Evolutionary conservation across 108 stramenopile genomes (phyloP).

Genomic region (Cyclotella cryptica): DNA sequence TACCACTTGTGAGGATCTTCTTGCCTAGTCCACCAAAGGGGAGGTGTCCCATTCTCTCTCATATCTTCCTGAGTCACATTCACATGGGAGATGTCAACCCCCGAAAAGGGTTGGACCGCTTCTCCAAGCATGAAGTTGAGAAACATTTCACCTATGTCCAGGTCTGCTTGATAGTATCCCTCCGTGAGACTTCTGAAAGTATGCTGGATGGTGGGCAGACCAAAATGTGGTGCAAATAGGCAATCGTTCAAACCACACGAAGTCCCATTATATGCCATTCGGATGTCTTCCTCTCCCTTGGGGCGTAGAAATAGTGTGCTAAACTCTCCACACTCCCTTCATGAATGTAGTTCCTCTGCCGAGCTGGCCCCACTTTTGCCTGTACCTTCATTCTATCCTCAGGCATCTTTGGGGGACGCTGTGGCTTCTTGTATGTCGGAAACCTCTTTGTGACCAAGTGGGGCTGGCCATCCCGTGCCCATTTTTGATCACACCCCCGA

Average conservation of each 20-base stretch:
- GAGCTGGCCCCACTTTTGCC: constrained; percentile 25
- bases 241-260: constrained; percentile 53
- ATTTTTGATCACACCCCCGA: background rate
- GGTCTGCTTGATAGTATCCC: constrained; percentile 44
- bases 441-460: background rate
- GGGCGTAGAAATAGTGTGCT: constrained; percentile 41
- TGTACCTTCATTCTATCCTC: background rate
- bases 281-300: constrained; percentile 56
- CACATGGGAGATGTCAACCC: constrained; percentile 44
- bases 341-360: constrained; percentile 17
- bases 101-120: constrained; percentile 13
- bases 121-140: no score
- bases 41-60: background rate
- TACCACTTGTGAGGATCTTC: constrained; percentile 6
- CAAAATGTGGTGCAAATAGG: constrained; percentile 54
- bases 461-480: no score
- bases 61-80: background rate
- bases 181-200: constrained; percentile 3
- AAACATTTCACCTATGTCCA: no score
- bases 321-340: constrained; percentile 11
- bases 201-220: no score
- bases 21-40: background rate
- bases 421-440: background rate
- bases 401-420: background rate
- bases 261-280: no score